Conservation (phyloP, 805 yeast genomes). For the Diddensiella caesifluorescens region DNA sequence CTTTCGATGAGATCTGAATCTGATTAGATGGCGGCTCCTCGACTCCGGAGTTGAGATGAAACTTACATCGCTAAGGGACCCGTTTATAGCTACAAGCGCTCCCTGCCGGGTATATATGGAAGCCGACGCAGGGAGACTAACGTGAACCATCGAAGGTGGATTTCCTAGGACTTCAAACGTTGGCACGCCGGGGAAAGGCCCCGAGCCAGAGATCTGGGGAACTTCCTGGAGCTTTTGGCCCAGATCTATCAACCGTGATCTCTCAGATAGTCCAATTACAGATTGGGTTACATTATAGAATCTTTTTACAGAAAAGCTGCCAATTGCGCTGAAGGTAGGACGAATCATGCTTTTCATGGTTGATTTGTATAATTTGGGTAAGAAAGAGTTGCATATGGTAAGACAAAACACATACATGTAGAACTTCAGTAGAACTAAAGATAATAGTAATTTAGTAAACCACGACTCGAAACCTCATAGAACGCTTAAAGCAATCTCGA, state of each 20-base stretch:
- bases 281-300: constrained; percentile 1
- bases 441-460: no score
- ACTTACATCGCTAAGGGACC: constrained; percentile 31
- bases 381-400: no score
- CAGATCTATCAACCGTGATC: constrained; percentile 13
- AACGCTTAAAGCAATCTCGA: constrained; percentile 20
- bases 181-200: constrained; percentile 41
- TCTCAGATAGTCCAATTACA: neutral
- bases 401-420: no score
- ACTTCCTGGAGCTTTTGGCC: constrained; percentile 18
- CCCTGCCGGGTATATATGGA: constrained; percentile 39
- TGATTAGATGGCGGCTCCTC: neutral
- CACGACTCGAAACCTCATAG: no score
- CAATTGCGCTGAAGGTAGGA: neutral
- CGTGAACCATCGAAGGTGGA: constrained; percentile 38
- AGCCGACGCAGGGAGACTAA: constrained; percentile 40
- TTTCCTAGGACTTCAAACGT: constrained; percentile 39
- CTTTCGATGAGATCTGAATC: constrained; percentile 26
- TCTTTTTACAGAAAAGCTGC: neutral
- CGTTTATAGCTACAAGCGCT: constrained; percentile 41
- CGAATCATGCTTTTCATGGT: neutral
- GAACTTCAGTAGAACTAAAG: no score
- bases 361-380: no score
- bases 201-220: constrained; percentile 37
- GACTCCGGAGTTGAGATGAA: neutral